Percentiles rank a stretch among this genome's conserved stretches.
Conservation (phyloP, 306 rosid genomes). For the Castanospermum australe region DNA sequence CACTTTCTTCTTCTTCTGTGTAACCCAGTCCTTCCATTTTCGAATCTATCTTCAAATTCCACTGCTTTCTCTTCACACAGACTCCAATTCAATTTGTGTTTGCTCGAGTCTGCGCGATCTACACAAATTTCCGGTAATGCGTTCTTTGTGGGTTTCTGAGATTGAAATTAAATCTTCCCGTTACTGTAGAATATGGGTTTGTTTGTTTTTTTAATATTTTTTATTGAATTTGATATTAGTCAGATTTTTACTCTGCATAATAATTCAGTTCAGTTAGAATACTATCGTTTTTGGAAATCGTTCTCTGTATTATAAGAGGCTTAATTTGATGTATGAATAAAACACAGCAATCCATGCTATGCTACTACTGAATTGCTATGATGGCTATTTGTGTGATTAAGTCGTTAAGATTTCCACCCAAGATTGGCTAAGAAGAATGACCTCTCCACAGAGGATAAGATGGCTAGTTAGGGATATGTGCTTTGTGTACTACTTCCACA, state of each 20-base stretch:
- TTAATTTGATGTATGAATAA: neutral
- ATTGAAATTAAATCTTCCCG: neutral
- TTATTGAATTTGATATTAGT: neutral
- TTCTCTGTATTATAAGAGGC: neutral
- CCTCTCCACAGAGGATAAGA: neutral
- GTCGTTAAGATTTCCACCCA: neutral
- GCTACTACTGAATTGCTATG: neutral
- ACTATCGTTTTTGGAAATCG: neutral
- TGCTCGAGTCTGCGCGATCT: conserved; percentile 1
- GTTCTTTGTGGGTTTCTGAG: neutral
- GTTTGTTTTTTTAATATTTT: neutral
- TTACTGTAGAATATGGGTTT: neutral
- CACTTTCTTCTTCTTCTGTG: neutral
- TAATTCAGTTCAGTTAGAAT: neutral
- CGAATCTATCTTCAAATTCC: conserved; percentile 2
- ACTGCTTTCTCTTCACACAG: neutral
- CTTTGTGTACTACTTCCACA: neutral
- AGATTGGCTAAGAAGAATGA: neutral
- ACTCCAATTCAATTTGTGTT: neutral
- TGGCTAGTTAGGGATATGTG: neutral
- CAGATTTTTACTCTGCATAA: neutral
- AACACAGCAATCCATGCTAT: too few relatives aligned
- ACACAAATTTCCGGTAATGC: conserved; percentile 25
- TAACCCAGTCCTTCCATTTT: conserved; percentile 10
- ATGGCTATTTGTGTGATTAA: neutral